Conservation (phyloP, 2,329 filamentous ascomycete species). For the Penicillium sp. region DNA sequence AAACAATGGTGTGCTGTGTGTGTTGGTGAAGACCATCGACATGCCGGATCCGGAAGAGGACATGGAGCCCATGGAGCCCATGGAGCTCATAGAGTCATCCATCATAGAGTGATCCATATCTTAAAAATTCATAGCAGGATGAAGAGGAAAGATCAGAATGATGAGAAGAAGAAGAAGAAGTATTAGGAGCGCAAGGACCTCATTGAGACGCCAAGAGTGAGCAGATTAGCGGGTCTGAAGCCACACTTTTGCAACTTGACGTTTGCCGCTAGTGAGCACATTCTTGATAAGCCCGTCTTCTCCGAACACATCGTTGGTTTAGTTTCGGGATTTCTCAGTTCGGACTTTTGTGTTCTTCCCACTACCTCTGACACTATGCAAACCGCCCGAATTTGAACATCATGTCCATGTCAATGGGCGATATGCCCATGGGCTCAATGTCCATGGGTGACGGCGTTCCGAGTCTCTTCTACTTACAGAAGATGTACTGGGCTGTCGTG, state of each 20-base stretch:
- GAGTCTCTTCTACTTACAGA: constrained; percentile 48
- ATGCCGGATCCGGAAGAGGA: constrained; percentile 19
- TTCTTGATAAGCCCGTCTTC: constrained; percentile 11
- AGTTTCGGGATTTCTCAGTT: background rate
- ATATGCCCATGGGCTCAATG: constrained; percentile 40
- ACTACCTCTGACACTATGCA: background rate
- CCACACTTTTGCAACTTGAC: background rate
- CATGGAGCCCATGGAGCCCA: constrained; percentile 9
- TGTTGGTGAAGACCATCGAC: constrained; percentile 52
- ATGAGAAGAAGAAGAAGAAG: background rate
- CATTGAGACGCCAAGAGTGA: background rate
- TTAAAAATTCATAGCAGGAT: background rate
- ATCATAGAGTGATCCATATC: background rate
- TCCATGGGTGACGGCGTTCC: constrained; percentile 45
- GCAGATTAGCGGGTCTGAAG: constrained; percentile 1
- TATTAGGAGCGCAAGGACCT: background rate
- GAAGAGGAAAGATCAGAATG: background rate
- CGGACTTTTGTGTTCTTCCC: background rate
- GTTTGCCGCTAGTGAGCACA: constrained; percentile 10
- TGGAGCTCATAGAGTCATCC: constrained; percentile 9
- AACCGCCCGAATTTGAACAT: constrained; percentile 1
- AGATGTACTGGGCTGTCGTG: constrained; percentile 55
- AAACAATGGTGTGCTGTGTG: constrained; percentile 62
- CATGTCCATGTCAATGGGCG: constrained; percentile 25
- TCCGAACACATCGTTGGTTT: background rate